Evolutionary conservation across 495 filamentous ascomycete species (phyloP), one percentile per base, ranked within the genome.

Genomic region (Aspergillus hancockii): DNA sequence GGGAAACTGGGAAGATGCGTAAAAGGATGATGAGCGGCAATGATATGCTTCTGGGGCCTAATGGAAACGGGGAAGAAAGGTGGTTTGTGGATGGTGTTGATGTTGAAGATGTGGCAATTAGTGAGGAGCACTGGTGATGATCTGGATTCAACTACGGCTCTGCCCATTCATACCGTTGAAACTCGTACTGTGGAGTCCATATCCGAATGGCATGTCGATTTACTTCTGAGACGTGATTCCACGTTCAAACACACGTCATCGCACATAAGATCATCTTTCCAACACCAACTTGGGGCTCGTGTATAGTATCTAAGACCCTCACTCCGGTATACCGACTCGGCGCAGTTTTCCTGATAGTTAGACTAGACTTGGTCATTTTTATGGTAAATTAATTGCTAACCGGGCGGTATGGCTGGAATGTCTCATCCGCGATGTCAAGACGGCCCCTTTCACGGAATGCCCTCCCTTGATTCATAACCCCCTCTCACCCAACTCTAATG

Each of bases 21-120:
- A 96, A 96, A 76, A 72, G 91, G 46, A 85, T 87, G 85, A 96
- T 96, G 93, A 94, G 90, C 68, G 93, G 90, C 3, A 96, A 96
- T 65, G 90, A 96, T 75, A 68, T 96, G 21, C 78, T 84, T 66
- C 86, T 96, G 49, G 73, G 78, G 4, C 66, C 67, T 13, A 64
- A 75, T 53, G 76, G 76, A 23, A 72, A 79, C 66, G 75, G 75
- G 0, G 64, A 73, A 36, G 85, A 83, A 7, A 75, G 86, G 59
- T 78, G 79, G 75, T 89, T 88, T 75, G 63, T 83, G 40, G 86
- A 89, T 68, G 85, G 80, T 1, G 59, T 91, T 25, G 87, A 94
- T 75, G 89, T 95, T 8, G 81, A 96, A 60, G 69, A 78, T 0
- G 91, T 91, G 8, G 60, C 80, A 13, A 93, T 96, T 65, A 73